These are phyloP conservation scores for Penicillium sp. DNA, from an alignment of 2,329 filamentous ascomycete species.

Conservation along the genomic window DNA sequence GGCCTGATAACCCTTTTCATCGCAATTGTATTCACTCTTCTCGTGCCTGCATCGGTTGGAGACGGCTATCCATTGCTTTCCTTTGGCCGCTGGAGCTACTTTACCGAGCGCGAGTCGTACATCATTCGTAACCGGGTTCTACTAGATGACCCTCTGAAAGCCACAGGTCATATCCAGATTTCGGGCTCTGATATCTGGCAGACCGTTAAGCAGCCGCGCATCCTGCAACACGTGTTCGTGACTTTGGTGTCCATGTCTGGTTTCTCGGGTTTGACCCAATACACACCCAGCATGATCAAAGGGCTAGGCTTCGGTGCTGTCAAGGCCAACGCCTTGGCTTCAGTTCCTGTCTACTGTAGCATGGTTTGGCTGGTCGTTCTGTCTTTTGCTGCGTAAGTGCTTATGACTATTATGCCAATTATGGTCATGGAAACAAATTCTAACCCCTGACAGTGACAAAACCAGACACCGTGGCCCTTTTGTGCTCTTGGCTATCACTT, in stretches of 20 bases:
- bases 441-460: constrained; percentile 26
- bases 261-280: constrained; percentile 52
- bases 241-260: constrained; percentile 48
- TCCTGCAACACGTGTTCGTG: constrained; percentile 54
- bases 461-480: constrained; percentile 36
- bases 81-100: constrained; percentile 43
- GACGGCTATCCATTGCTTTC: constrained; percentile 37
- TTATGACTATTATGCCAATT: not conserved
- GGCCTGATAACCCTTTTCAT: constrained; percentile 52
- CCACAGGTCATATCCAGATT: constrained; percentile 37
- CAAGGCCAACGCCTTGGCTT: constrained; percentile 53
- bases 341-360: constrained; percentile 47
- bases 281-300: constrained; percentile 55
- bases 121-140: constrained; percentile 45
- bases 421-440: not conserved
- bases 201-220: constrained; percentile 48
- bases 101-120: constrained; percentile 44
- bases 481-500: constrained; percentile 35
- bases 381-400: constrained; percentile 25
- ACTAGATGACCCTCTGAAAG: constrained; percentile 46
- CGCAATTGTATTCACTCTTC: constrained; percentile 40
- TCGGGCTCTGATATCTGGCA: constrained; percentile 35
- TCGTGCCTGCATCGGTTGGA: constrained; percentile 41
- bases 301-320: constrained; percentile 53
- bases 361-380: constrained; percentile 29